Base-by-base conservation (phyloP, 2,329 filamentous ascomycete genomes). In the Taxawa tesnikishii region DNA sequence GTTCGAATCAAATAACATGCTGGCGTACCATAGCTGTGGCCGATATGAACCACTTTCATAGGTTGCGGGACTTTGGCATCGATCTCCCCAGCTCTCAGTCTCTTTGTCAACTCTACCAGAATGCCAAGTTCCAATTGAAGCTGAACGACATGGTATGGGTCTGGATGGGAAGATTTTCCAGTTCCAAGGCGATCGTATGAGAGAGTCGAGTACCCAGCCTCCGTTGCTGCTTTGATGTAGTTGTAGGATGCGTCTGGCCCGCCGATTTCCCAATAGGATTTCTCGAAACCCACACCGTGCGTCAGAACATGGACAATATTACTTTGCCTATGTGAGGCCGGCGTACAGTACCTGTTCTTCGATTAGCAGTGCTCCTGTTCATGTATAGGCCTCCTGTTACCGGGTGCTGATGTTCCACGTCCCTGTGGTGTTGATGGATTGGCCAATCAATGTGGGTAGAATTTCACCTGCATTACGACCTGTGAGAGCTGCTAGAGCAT, bases 171-270 rank as follows among this genome's bases (percentile, higher is more conserved):
- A 15, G 55, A 60, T 6, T 36, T 36, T 2, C 57, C 59, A 2
- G 49, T 47, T 17, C 58, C 59, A 7, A 63, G 51, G 30, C 59
- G 56, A 41, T 62, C 58, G 45, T 60, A 61, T 33, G 49, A 51
- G 45, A 62, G 54, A 2, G 56, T 58, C 3, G 55, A 52, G 41
- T 57, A 58, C 34, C 53, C 53, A 18, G 49, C 40, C 23, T 44
- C 45, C 4, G 55, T 51, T 3, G 59, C 59, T n/a, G 50, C 47
- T 36, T 60, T 58, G 13, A 59, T 49, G 45, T 60, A 58, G 26
- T 48, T 51, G 6, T 45, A 44, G 10, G 50, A 47, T n/a, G 19
- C 8, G n/a, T 23, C n/a, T 23, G 19, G 19, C n/a, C 8, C 8
- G n/a, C n/a, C 19, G 37, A 58, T 54, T 41, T 61, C 52, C 47